phyloP scores from a whole-genome alignment of 257 asterid genomes.

The Catharanthus roseus region DNA sequence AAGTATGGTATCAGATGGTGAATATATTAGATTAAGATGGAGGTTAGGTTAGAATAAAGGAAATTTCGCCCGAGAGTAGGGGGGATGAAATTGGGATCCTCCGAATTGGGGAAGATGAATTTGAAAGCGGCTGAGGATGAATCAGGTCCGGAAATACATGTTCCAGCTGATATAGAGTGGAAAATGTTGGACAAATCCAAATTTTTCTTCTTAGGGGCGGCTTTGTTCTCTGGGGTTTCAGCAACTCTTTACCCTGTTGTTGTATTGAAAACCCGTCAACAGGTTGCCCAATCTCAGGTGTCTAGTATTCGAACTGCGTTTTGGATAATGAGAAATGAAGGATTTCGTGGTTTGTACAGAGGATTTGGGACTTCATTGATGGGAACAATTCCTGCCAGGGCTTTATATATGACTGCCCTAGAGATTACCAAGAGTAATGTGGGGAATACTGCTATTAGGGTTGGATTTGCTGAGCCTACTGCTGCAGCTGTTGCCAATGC shows the following conservation, averaged over 20 bases:
- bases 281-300: constrained; percentile 52
- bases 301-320: constrained; percentile 42
- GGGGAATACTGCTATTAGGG: constrained; percentile 40
- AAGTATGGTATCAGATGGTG: neutral
- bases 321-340: constrained; percentile 49
- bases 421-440: constrained; percentile 75
- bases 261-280: constrained; percentile 74
- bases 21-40: constrained; percentile 3
- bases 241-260: constrained; percentile 58
- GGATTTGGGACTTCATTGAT: constrained; percentile 74
- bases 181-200: constrained; percentile 66
- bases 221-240: constrained; percentile 67
- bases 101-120: constrained; percentile 40
- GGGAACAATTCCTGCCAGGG: constrained; percentile 80
- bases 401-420: constrained; percentile 66
- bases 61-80: no score
- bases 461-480: constrained; percentile 52
- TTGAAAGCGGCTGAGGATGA: constrained; percentile 43
- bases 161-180: constrained; percentile 73
- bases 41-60: constrained; percentile 16
- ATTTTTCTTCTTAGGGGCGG: constrained; percentile 77
- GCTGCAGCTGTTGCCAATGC: constrained; percentile 61
- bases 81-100: constrained; percentile 5
- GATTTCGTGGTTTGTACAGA: constrained; percentile 59
- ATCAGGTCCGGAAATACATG: constrained; percentile 40